These are phyloP conservation scores for Phialophora macrospora DNA, from an alignment of 2,329 filamentous ascomycete species.

Conservation along the genomic window DNA sequence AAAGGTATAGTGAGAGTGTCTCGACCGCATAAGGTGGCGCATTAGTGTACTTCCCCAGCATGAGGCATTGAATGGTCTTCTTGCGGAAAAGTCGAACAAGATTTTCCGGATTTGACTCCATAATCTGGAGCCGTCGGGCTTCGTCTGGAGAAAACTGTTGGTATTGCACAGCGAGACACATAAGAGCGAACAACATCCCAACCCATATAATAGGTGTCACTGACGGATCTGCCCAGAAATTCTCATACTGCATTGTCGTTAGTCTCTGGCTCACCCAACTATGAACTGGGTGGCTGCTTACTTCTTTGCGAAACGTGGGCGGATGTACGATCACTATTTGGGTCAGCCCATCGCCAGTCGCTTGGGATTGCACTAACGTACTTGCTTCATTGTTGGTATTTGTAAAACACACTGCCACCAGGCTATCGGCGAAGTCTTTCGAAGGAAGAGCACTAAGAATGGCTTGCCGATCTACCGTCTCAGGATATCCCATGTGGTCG, in stretches of 20 bases:
- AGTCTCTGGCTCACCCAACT: neutral
- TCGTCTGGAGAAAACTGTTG: slow-evolving; percentile 25
- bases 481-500: slow-evolving; percentile 7
- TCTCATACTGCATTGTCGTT: slow-evolving; percentile 53
- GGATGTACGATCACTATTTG: slow-evolving; percentile 31
- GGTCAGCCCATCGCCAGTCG: neutral
- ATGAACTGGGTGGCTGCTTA: slow-evolving; percentile 16
- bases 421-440: slow-evolving; percentile 22
- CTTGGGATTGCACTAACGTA: slow-evolving; percentile 13
- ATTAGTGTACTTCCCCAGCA: slow-evolving; percentile 51
- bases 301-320: slow-evolving; percentile 34
- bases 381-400: slow-evolving; percentile 29
- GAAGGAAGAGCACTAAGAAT: slow-evolving; percentile 24
- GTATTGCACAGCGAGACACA: slow-evolving; percentile 40
- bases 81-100: slow-evolving; percentile 42
- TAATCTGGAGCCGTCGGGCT: slow-evolving; percentile 17
- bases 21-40: slow-evolving; percentile 37
- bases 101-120: slow-evolving; percentile 26
- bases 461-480: slow-evolving; percentile 12
- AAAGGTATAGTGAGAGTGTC: slow-evolving; percentile 49
- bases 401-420: slow-evolving; percentile 39
- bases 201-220: slow-evolving; percentile 58
- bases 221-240: slow-evolving; percentile 57
- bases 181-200: slow-evolving; percentile 59
- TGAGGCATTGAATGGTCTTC: slow-evolving; percentile 57